Conservation (phyloP, 257 asterid genomes). For the Phtheirospermum japonicum region DNA sequence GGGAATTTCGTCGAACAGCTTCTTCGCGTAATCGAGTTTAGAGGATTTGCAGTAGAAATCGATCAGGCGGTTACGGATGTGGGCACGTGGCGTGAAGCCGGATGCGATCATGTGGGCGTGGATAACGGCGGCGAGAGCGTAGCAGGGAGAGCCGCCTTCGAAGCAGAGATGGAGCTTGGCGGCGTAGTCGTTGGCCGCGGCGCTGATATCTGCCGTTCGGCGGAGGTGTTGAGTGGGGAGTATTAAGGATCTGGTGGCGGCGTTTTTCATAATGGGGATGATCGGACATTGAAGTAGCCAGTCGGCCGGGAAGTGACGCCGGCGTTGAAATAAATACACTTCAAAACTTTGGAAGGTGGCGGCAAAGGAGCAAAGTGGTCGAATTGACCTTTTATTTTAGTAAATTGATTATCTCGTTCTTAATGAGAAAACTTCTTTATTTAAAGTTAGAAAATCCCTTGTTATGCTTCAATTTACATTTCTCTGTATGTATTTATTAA, state of each 20-base stretch:
- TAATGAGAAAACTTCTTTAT: no score
- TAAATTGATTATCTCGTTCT: no score
- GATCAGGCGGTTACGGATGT: constrained; percentile 58
- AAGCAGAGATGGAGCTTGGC: constrained; percentile 53
- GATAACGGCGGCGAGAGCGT: constrained; percentile 39
- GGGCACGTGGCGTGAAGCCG: constrained; percentile 54
- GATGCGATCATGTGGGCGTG: constrained; percentile 59
- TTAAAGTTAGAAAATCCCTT: no score
- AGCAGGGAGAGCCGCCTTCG: constrained; percentile 35
- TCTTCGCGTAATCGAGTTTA: constrained; percentile 45
- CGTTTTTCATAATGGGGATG: constrained; percentile 30
- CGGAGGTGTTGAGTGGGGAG: constrained; percentile 19
- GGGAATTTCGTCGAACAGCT: constrained; percentile 62
- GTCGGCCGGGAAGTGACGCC: background rate
- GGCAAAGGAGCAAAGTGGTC: background rate
- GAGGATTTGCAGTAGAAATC: constrained; percentile 48
- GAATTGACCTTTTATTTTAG: no score
- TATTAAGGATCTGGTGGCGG: constrained; percentile 37
- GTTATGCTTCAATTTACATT: no score
- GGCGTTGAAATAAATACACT: background rate
- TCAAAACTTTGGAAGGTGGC: background rate
- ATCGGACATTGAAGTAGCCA: constrained; percentile 1
- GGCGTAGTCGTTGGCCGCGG: constrained; percentile 43
- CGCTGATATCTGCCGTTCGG: constrained; percentile 26
- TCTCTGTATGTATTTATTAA: no score